Evolutionary conservation across 2,329 filamentous ascomycete genomes (phyloP).

Genomic region (Hypoxylon sp.): DNA sequence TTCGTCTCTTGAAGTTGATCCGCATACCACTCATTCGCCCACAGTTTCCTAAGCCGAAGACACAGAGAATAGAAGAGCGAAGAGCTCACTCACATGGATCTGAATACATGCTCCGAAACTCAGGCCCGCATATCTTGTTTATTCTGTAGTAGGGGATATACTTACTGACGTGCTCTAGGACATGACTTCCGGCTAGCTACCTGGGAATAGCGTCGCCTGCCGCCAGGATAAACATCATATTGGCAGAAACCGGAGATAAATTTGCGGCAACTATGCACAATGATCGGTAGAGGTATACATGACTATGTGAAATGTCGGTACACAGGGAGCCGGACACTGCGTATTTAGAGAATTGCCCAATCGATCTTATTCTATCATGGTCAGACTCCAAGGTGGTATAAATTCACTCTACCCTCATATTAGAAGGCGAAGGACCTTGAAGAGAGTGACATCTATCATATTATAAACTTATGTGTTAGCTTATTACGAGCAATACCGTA

Average conservation of each 20-base stretch:
- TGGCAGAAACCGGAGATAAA: slow-evolving; percentile 30
- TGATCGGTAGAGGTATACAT: background rate
- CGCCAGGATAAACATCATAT: slow-evolving; percentile 15
- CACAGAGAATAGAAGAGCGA: background rate
- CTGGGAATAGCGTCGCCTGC: slow-evolving; percentile 18
- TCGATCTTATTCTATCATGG: background rate
- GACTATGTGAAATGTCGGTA: slow-evolving; percentile 15
- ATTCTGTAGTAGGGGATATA: slow-evolving; percentile 3
- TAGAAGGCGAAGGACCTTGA: too few species aligned
- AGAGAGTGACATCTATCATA: background rate
- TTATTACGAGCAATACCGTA: background rate
- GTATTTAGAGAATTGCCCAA: background rate
- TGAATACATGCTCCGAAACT: slow-evolving; percentile 15
- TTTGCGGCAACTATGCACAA: slow-evolving; percentile 17
- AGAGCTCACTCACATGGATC: background rate
- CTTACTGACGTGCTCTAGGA: slow-evolving; percentile 1
- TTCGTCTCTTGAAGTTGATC: background rate
- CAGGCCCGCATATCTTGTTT: slow-evolving; percentile 1
- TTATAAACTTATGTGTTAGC: background rate
- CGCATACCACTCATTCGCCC: background rate
- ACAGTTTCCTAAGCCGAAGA: background rate
- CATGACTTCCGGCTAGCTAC: slow-evolving; percentile 18
- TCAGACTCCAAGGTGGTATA: background rate
- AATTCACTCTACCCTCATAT: background rate
- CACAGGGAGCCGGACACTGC: slow-evolving; percentile 14